phyloP scores from a whole-genome alignment of 2,329 filamentous ascomycete species.

The Aspergillus transmontanensis region DNA sequence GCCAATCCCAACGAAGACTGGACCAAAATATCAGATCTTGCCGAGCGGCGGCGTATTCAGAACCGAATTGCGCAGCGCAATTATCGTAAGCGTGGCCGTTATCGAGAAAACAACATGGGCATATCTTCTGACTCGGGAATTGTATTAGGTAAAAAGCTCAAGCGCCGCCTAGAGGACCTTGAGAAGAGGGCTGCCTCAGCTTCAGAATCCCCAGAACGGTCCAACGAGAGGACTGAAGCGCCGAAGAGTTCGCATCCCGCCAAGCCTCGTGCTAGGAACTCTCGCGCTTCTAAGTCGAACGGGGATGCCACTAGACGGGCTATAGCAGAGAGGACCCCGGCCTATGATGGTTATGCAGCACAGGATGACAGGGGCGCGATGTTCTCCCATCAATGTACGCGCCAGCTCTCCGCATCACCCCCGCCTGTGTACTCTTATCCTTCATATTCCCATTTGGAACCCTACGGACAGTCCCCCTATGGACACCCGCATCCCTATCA shows the following conservation, averaged over 20 bases:
- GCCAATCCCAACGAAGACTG: conserved; percentile 97
- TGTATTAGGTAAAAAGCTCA: conserved; percentile 63
- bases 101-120: not conserved
- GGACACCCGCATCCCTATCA: conserved; percentile 39
- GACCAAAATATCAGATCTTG: conserved; percentile 98
- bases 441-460: conserved; percentile 50
- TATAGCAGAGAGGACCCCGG: conserved; percentile 34
- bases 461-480: conserved; percentile 40
- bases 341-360: conserved; percentile 36
- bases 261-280: conserved; percentile 30
- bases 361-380: conserved; percentile 54
- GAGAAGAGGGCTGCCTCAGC: conserved; percentile 63
- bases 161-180: conserved; percentile 67
- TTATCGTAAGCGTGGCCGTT: conserved; percentile 69
- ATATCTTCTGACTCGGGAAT: not conserved
- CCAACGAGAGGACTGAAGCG: conserved; percentile 55
- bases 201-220: conserved; percentile 63
- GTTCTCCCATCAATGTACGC: conserved; percentile 61
- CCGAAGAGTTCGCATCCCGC: conserved; percentile 25
- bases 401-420: conserved; percentile 62
- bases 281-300: conserved; percentile 30
- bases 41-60: conserved; percentile 90
- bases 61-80: conserved; percentile 97
- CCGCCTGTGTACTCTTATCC: conserved; percentile 59
- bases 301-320: conserved; percentile 26